Percentiles rank a stretch among this genome's conserved stretches.
Evolutionary conservation across 371 early-diverging fungal species (phyloP).

Genomic region (Catenaria anguillulae): DNA sequence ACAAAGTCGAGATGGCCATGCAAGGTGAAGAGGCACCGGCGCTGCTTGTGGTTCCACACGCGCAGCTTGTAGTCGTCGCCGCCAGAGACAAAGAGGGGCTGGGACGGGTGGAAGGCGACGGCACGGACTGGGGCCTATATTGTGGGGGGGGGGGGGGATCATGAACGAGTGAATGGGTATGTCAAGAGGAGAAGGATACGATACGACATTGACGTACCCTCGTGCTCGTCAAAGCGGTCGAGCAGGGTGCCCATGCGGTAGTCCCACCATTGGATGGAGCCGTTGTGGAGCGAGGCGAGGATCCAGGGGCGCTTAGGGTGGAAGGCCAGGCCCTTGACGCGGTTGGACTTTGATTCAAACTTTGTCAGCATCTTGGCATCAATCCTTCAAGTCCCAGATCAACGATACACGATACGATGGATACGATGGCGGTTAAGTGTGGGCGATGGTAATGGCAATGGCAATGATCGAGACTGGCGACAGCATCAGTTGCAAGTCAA

Average conservation of each 20-base stretch:
- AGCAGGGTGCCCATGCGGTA: conserved; percentile 95
- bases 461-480: too few relatives aligned
- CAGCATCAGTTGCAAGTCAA: too few relatives aligned
- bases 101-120: conserved; percentile 92
- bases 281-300: conserved; percentile 94
- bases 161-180: neutral
- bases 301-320: conserved; percentile 97
- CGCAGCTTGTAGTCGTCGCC: conserved; percentile 99
- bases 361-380: conserved; percentile 32
- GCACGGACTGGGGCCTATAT: conserved; percentile 89
- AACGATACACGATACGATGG: too few relatives aligned
- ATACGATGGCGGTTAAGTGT: too few relatives aligned
- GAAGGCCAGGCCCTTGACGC: conserved; percentile 95
- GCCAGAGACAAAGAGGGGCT: conserved; percentile 95
- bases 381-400: neutral
- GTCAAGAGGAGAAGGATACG: too few relatives aligned
- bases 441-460: too few relatives aligned
- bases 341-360: conserved; percentile 95
- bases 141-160: neutral
- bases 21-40: conserved; percentile 85
- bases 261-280: conserved; percentile 96
- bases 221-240: conserved; percentile 95
- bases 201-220: too few relatives aligned
- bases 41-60: conserved; percentile 98
- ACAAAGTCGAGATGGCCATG: conserved; percentile 98